Evolutionary conservation across 768 basidiomycete species (phyloP).

Genomic region (Gloeophyllum trabeum): DNA sequence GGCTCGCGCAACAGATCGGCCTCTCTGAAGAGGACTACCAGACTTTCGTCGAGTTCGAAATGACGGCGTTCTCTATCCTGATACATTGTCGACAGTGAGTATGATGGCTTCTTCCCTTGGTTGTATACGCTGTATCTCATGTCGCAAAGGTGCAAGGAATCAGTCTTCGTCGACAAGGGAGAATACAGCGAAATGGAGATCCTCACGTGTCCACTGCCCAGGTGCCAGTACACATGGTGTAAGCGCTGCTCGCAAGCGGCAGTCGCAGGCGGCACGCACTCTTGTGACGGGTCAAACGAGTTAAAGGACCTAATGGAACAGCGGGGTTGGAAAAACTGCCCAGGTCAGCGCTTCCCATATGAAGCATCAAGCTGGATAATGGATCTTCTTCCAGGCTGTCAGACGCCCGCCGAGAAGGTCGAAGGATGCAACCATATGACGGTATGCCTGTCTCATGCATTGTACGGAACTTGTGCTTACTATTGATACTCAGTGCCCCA

Average conservation of each 20-base stretch:
- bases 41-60: slow-evolving; percentile 34
- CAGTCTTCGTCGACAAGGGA: slow-evolving; percentile 36
- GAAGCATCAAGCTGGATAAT: slow-evolving; percentile 23
- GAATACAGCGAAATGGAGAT: slow-evolving; percentile 29
- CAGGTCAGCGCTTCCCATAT: slow-evolving; percentile 25
- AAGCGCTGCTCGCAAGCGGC: slow-evolving; percentile 40
- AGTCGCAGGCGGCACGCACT: slow-evolving; percentile 27
- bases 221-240: slow-evolving; percentile 48
- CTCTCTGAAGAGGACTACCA: slow-evolving; percentile 29
- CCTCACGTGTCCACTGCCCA: slow-evolving; percentile 36
- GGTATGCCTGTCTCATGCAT: slow-evolving; percentile 10
- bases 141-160: slow-evolving; percentile 32
- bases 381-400: slow-evolving; percentile 21
- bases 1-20: slow-evolving; percentile 31
- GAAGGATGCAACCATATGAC: slow-evolving; percentile 25
- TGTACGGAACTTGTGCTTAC: background rate
- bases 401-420: slow-evolving; percentile 20
- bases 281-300: slow-evolving; percentile 49
- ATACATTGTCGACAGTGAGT: slow-evolving; percentile 40
- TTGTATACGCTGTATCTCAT: background rate
- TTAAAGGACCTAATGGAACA: slow-evolving; percentile 37
- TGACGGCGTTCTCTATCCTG: slow-evolving; percentile 28
- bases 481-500: slow-evolving; percentile 12
- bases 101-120: background rate
- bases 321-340: slow-evolving; percentile 57